These are phyloP conservation scores for Cubamyces sp. DNA, from an alignment of 768 basidiomycete species.

Conservation along the genomic window DNA sequence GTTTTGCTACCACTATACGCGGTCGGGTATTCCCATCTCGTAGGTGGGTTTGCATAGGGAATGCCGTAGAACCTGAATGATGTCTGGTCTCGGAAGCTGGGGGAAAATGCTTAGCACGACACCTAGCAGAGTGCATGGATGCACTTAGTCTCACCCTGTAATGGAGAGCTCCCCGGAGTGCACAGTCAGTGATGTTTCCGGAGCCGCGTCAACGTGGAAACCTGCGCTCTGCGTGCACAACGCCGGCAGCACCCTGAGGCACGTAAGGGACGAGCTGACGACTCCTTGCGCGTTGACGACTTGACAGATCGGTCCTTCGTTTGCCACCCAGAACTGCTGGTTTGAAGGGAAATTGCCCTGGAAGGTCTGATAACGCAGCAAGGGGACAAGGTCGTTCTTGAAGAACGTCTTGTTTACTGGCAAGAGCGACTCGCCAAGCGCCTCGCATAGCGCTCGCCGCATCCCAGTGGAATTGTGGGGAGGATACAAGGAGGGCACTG, in stretches of 20 bases:
- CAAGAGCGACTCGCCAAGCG: slow-evolving; percentile 32
- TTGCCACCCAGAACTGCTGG: slow-evolving; percentile 31
- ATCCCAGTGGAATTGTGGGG: slow-evolving; percentile 13
- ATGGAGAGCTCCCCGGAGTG: slow-evolving; percentile 28
- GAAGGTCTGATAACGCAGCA: slow-evolving; percentile 32
- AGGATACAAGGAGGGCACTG: slow-evolving; percentile 28
- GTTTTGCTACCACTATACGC: slow-evolving; percentile 34
- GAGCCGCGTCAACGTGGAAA: slow-evolving; percentile 16
- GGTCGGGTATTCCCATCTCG: slow-evolving; percentile 48
- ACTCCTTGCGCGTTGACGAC: slow-evolving; percentile 29
- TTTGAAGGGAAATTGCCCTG: slow-evolving; percentile 17
- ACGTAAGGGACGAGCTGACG: slow-evolving; percentile 24
- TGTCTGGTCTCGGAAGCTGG: slow-evolving; percentile 48
- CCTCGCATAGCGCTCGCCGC: slow-evolving; percentile 26
- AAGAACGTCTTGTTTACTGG: slow-evolving; percentile 28
- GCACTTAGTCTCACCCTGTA: slow-evolving; percentile 27
- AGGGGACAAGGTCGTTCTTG: slow-evolving; percentile 25
- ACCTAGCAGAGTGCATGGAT: neutral
- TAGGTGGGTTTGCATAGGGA: slow-evolving; percentile 49
- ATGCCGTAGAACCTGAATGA: slow-evolving; percentile 58
- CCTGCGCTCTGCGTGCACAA: slow-evolving; percentile 32
- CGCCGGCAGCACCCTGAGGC: slow-evolving; percentile 26
- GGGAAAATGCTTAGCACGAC: neutral
- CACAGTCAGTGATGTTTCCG: slow-evolving; percentile 26
- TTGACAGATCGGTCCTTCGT: slow-evolving; percentile 24